A percentile compares a stretch with the other conserved stretches of the same genome.
These are phyloP conservation scores for Tulasnella sp. DNA, from an alignment of 768 basidiomycete species.

Conservation along the genomic window DNA sequence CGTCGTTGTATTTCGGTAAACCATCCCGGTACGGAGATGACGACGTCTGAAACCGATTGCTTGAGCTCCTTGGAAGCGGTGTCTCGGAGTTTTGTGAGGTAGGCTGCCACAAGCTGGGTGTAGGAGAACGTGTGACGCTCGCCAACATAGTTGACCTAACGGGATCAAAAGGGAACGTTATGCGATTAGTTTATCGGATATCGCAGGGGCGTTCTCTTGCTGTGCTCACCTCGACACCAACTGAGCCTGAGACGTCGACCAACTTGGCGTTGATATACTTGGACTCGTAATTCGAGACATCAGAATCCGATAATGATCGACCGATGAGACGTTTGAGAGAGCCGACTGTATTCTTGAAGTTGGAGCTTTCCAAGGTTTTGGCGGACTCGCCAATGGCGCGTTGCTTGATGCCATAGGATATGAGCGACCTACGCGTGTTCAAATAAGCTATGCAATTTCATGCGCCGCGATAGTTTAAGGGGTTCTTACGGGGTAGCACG, in stretches of 20 bases:
- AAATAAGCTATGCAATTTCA: slow-evolving; percentile 16
- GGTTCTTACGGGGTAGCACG: slow-evolving; percentile 86
- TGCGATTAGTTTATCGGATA: background rate
- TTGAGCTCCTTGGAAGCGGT: slow-evolving; percentile 86
- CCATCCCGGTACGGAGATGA: slow-evolving; percentile 96
- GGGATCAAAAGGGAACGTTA: background rate
- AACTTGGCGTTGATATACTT: slow-evolving; percentile 88
- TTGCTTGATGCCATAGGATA: slow-evolving; percentile 91
- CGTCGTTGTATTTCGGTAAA: slow-evolving; percentile 93
- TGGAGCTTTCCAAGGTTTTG: slow-evolving; percentile 97
- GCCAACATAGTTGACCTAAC: slow-evolving; percentile 84
- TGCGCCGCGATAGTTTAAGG: background rate
- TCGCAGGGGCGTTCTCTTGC: background rate
- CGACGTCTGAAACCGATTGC: slow-evolving; percentile 82
- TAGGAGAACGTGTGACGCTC: slow-evolving; percentile 79
- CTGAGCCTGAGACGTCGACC: slow-evolving; percentile 78
- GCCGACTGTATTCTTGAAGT: slow-evolving; percentile 97
- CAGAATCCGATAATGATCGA: slow-evolving; percentile 74
- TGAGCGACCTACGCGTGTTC: slow-evolving; percentile 68
- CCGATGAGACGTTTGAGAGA: slow-evolving; percentile 90
- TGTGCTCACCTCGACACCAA: slow-evolving; percentile 79
- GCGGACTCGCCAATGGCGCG: slow-evolving; percentile 92
- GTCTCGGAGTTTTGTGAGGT: slow-evolving; percentile 88
- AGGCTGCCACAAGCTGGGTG: slow-evolving; percentile 91
- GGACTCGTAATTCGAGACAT: slow-evolving; percentile 82